phyloP scores from a whole-genome alignment of 2,329 filamentous ascomycete genomes.

The Pseudocercospora macadamiae region DNA sequence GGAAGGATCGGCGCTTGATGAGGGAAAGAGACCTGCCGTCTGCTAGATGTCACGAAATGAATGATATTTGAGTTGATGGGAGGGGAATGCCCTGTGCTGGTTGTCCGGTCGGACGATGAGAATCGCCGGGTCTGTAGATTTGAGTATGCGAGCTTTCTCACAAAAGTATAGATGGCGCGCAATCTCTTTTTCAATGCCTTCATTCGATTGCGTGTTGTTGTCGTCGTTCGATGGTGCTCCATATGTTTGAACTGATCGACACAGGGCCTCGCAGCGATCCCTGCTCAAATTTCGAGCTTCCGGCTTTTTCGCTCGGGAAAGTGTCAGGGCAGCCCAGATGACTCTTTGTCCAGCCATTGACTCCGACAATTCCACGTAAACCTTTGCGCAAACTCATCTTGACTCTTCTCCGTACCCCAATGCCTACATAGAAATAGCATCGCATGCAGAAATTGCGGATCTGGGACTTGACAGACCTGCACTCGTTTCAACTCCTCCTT shows the following conservation, averaged over 20 bases:
- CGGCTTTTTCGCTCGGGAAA: neutral
- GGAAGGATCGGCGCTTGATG: slow-evolving; percentile 74
- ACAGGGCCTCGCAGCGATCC: slow-evolving; percentile 5
- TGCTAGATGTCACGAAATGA: slow-evolving; percentile 37
- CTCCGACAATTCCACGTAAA: slow-evolving; percentile 2
- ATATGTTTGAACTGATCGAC: too few species aligned
- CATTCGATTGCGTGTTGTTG: neutral
- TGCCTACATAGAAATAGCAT: slow-evolving; percentile 8
- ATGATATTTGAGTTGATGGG: slow-evolving; percentile 48
- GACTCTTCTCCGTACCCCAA: neutral
- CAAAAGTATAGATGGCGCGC: slow-evolving; percentile 18
- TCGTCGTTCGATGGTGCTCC: neutral
- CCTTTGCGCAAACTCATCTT: neutral
- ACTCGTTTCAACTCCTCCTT: slow-evolving; percentile 32
- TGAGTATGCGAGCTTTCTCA: slow-evolving; percentile 24
- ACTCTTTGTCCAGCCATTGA: slow-evolving; percentile 20
- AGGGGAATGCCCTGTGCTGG: slow-evolving; percentile 95
- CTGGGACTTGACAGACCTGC: slow-evolving; percentile 35
- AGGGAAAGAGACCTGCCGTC: slow-evolving; percentile 96
- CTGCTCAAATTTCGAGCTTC: slow-evolving; percentile 8
- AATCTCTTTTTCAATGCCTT: neutral
- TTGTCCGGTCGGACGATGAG: slow-evolving; percentile 33
- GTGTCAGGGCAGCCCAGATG: neutral
- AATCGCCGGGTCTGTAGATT: slow-evolving; percentile 35
- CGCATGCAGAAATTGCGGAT: slow-evolving; percentile 37